These are phyloP conservation scores for Backusella sp. DNA, from an alignment of 192 early-diverging fungal species.

Conservation along the genomic window DNA sequence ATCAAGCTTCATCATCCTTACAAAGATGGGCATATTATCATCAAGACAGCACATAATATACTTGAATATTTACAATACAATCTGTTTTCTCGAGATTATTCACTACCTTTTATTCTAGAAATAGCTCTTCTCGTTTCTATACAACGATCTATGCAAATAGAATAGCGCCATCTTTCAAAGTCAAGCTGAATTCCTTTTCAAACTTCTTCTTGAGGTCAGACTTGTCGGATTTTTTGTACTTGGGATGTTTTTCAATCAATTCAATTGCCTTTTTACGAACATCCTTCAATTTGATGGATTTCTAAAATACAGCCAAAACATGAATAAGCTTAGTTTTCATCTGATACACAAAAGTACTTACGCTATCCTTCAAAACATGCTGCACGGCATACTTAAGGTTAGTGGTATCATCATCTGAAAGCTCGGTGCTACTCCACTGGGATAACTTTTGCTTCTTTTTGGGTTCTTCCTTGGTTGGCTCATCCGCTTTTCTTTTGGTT, in stretches of 20 bases:
- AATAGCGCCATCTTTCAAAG: slow-evolving; percentile 9
- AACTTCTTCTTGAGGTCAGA: slow-evolving; percentile 26
- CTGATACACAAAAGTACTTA: not conserved
- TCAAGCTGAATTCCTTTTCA: slow-evolving; percentile 5
- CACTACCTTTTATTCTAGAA: not conserved
- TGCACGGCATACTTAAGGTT: slow-evolving; percentile 5
- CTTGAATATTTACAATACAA: no score
- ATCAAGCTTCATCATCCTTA: no score
- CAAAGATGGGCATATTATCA: no score
- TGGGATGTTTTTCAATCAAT: slow-evolving; percentile 18
- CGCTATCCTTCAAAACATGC: slow-evolving; percentile 8
- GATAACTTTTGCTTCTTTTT: slow-evolving; percentile 30
- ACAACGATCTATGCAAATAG: not conserved
- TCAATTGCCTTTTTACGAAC: slow-evolving; percentile 23
- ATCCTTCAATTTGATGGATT: slow-evolving; percentile 10
- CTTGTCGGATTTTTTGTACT: slow-evolving; percentile 19
- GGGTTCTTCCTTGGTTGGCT: slow-evolving; percentile 28
- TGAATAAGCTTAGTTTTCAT: not conserved
- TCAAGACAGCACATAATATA: no score
- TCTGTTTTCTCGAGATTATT: not conserved
- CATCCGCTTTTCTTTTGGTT: slow-evolving; percentile 25
- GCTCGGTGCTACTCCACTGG: slow-evolving; percentile 27
- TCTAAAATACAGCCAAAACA: not conserved
- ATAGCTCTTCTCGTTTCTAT: not conserved
- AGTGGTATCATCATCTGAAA: slow-evolving; percentile 1